Conservation (phyloP, 1,139 yeast genomes). For the Taphrina populina region DNA sequence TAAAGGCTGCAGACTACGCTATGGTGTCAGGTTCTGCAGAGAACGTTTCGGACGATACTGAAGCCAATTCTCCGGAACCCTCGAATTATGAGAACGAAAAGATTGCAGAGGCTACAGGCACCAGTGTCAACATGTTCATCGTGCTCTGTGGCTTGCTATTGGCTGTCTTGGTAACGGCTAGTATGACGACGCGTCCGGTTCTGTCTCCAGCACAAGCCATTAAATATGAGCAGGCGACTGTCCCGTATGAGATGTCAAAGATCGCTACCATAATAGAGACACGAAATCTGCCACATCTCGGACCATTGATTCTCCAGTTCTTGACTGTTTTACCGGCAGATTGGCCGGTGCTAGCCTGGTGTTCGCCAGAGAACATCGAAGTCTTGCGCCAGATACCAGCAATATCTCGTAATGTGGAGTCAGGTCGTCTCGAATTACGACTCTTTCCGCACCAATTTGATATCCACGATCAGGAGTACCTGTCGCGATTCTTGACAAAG, state of each 20-base stretch:
- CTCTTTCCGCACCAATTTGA: slow-evolving; percentile 28
- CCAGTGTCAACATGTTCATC: slow-evolving; percentile 18
- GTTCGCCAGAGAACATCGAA: slow-evolving; percentile 27
- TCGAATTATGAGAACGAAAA: not conserved
- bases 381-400: slow-evolving; percentile 25
- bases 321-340: slow-evolving; percentile 16
- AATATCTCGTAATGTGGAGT: slow-evolving; percentile 6
- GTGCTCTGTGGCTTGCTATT: slow-evolving; percentile 14
- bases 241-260: slow-evolving; percentile 20
- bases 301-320: slow-evolving; percentile 20
- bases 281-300: slow-evolving; percentile 20
- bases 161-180: slow-evolving; percentile 27
- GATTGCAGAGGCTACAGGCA: not conserved
- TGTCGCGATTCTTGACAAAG: slow-evolving; percentile 28
- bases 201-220: slow-evolving; percentile 10
- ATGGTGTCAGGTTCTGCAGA: not conserved
- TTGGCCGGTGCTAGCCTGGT: slow-evolving; percentile 28
- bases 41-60: not conserved
- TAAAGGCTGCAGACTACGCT: not conserved
- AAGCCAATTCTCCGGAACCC: not conserved
- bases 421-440: slow-evolving; percentile 18
- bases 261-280: slow-evolving; percentile 28
- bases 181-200: slow-evolving; percentile 25
- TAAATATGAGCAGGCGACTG: slow-evolving; percentile 2
- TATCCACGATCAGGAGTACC: slow-evolving; percentile 23